These are phyloP conservation scores for Penicillium oxalicum DNA, from an alignment of 2,329 filamentous ascomycete species.

Conservation along the genomic window DNA sequence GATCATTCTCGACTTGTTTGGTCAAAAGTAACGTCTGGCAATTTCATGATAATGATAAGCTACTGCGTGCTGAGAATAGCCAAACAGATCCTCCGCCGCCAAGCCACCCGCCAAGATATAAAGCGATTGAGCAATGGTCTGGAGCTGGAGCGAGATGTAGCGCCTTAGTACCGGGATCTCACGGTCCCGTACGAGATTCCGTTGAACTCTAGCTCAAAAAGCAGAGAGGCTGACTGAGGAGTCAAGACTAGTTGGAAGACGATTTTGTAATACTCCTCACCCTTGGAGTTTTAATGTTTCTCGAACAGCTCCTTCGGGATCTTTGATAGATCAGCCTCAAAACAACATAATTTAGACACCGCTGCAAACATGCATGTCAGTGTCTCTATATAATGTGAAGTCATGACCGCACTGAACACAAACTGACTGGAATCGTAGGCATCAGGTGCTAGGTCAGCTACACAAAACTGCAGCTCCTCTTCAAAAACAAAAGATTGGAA, in stretches of 20 bases:
- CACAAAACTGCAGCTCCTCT: constrained; percentile 4
- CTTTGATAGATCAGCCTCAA: constrained; percentile 16
- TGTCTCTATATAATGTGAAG: background rate
- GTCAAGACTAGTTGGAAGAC: constrained; percentile 11
- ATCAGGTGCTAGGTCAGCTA: constrained; percentile 3
- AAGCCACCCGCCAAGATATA: too few relatives aligned
- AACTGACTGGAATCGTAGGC: background rate
- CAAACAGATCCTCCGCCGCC: too few relatives aligned
- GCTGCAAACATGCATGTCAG: constrained; percentile 3
- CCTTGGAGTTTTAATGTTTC: constrained; percentile 12
- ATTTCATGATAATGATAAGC: too few relatives aligned
- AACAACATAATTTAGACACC: constrained; percentile 9
- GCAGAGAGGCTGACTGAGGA: constrained; percentile 18
- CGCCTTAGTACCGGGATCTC: constrained; percentile 12
- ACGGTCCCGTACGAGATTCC: constrained; percentile 21
- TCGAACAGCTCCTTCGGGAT: constrained; percentile 18
- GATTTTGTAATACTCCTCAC: constrained; percentile 12
- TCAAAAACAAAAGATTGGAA: background rate
- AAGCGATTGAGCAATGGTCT: too few relatives aligned
- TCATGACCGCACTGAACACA: too few relatives aligned
- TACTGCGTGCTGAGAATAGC: too few relatives aligned
- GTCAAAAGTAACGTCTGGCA: too few relatives aligned
- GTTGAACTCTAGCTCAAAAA: constrained; percentile 24
- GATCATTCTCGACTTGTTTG: too few relatives aligned
- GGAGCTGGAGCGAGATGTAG: background rate